Evolutionary conservation across 306 rosid species (phyloP).

Genomic region (Dicorynia guianensis): DNA sequence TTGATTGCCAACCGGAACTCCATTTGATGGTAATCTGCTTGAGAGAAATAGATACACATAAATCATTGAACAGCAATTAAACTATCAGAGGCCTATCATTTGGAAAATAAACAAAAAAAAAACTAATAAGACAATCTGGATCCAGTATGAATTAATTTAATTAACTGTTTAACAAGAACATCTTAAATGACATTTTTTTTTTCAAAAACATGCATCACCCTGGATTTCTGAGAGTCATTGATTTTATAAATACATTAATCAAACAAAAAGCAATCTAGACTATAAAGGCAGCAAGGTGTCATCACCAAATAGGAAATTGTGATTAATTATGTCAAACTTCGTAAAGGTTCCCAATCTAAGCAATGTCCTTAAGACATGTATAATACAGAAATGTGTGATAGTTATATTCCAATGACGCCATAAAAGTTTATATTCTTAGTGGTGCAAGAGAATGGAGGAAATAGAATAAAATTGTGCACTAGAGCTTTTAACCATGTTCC

Average conservation of each 20-base stretch:
- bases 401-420: constrained; percentile 21
- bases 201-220: not conserved
- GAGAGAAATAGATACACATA: constrained; percentile 31
- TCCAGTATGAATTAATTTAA: constrained; percentile 5
- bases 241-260: constrained; percentile 10
- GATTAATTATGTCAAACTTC: constrained; percentile 30
- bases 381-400: constrained; percentile 15
- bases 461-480: constrained; percentile 5
- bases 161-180: not conserved
- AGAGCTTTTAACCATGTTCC: constrained; percentile 31
- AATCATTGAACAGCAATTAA: constrained; percentile 34
- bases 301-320: not conserved
- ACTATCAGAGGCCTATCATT: constrained; percentile 35
- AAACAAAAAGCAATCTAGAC: not conserved
- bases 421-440: not conserved
- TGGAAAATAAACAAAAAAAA: constrained; percentile 1
- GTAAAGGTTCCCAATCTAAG: constrained; percentile 14
- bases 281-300: constrained; percentile 16
- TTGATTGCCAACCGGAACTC: constrained; percentile 77
- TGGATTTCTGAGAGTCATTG: not conserved
- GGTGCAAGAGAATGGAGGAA: constrained; percentile 12
- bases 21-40: constrained; percentile 69
- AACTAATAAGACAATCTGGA: constrained; percentile 5
- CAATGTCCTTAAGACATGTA: not conserved
- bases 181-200: not conserved